Percentiles rank a stretch among this genome's conserved stretches.
These are phyloP conservation scores for Euphrasia arctica DNA, from an alignment of 305 asterid species.

Conservation along the genomic window DNA sequence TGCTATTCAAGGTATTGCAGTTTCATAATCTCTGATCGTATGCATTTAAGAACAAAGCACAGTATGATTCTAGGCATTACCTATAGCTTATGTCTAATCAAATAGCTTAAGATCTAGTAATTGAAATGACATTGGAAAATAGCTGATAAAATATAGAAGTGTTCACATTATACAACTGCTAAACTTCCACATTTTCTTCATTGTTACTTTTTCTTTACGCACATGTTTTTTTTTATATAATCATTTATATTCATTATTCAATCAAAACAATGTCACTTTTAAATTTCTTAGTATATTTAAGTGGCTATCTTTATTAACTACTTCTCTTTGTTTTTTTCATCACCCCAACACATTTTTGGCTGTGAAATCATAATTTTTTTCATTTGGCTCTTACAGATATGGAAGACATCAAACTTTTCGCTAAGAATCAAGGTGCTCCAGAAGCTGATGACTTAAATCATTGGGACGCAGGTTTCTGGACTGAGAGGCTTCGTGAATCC, in stretches of 20 bases:
- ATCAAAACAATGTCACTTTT: constrained; percentile 5
- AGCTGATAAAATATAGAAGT: not conserved
- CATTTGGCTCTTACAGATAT: constrained; percentile 50
- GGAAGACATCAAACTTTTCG: constrained; percentile 70
- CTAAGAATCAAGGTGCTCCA: constrained; percentile 77
- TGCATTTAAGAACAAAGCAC: not conserved
- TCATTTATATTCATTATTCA: not conserved
- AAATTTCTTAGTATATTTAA: constrained; percentile 1
- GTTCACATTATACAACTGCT: constrained; percentile 6
- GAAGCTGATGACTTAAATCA: constrained; percentile 80
- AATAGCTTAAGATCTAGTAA: constrained; percentile 12
- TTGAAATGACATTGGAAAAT: not conserved
- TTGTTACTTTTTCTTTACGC: not conserved
- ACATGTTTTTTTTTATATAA: not conserved
- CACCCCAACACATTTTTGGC: constrained; percentile 15
- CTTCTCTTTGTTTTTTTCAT: not conserved
- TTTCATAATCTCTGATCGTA: constrained; percentile 14
- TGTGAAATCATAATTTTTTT: constrained; percentile 21
- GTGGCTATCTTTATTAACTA: too few species aligned
- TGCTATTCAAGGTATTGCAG: constrained; percentile 79
- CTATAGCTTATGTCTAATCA: constrained; percentile 18
- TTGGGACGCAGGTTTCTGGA: constrained; percentile 90
- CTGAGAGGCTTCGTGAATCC: constrained; percentile 95
- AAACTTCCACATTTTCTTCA: constrained; percentile 6
- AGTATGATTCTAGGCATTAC: not conserved